Evolutionary conservation across 2,329 filamentous ascomycete genomes (phyloP).

Genomic region (Paracorniculantispora psalliotae): DNA sequence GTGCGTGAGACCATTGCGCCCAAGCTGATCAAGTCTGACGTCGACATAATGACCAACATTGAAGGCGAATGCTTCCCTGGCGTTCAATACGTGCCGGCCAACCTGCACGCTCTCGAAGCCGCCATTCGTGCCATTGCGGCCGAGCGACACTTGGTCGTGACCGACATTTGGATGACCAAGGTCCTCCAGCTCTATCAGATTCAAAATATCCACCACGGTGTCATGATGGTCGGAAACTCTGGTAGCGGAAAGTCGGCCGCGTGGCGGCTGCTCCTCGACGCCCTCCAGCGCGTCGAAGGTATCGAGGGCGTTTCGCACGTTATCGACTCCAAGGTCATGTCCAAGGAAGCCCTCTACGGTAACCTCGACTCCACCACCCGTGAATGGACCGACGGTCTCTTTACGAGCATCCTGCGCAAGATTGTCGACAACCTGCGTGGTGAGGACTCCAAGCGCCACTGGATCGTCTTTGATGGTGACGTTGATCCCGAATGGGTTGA

Average conservation of each 20-base stretch:
- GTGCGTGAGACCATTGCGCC: conserved; percentile 97
- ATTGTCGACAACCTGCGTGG: conserved; percentile 98
- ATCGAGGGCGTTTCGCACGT: conserved; percentile 94
- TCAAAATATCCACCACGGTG: conserved; percentile 94
- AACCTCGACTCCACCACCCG: conserved; percentile 93
- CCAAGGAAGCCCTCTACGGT: conserved; percentile 94
- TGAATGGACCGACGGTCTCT: conserved; percentile 98
- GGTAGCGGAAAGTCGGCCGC: conserved; percentile 95
- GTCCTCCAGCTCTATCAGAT: conserved; percentile 97
- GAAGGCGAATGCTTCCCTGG: conserved; percentile 86
- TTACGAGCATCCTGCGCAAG: conserved; percentile 95
- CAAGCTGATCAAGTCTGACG: conserved; percentile 90
- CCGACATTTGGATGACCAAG: conserved; percentile 95
- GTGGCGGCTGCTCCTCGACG: conserved; percentile 89
- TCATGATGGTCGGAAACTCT: conserved; percentile 99
- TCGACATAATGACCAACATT: conserved; percentile 78
- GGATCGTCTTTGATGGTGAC: conserved; percentile 99
- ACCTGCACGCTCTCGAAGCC: conserved; percentile 70
- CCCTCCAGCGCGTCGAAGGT: conserved; percentile 83
- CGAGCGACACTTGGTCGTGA: conserved; percentile 83
- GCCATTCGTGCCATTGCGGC: conserved; percentile 78
- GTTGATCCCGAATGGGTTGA: conserved; percentile 99
- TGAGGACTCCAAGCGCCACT: conserved; percentile 93
- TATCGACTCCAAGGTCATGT: conserved; percentile 99
- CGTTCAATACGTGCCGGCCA: conserved; percentile 86